A percentile compares a stretch with the other conserved stretches of the same genome.
These are phyloP conservation scores for Trichocladium antarcticum DNA, from an alignment of 495 filamentous ascomycete genomes.

Conservation along the genomic window DNA sequence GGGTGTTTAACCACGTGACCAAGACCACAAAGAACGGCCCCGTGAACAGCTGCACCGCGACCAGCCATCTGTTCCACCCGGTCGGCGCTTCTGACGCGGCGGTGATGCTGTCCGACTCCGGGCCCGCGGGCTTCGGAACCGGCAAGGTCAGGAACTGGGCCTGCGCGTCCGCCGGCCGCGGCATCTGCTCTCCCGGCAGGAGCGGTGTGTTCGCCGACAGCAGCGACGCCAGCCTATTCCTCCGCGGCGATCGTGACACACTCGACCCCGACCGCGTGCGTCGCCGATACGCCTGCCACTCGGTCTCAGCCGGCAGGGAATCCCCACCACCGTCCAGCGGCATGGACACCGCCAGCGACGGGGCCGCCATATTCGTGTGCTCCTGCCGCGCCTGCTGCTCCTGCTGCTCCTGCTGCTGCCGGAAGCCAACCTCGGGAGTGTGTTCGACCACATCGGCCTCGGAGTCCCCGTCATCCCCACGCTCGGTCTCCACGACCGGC, in stretches of 20 bases:
- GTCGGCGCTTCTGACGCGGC: conserved; percentile 25
- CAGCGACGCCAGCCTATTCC: conserved; percentile 8
- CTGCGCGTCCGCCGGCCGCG: not conserved
- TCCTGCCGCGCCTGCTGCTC: too few species aligned
- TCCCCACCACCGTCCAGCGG: conserved; percentile 10
- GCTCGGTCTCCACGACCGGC: conserved; percentile 68
- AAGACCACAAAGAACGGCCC: conserved; percentile 75
- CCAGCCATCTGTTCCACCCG: conserved; percentile 85
- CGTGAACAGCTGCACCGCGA: conserved; percentile 72
- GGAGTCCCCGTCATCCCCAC: conserved; percentile 36
- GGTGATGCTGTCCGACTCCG: conserved; percentile 18
- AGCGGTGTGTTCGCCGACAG: not conserved
- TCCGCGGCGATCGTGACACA: conserved; percentile 8
- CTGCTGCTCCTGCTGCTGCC: too few species aligned
- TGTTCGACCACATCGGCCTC: conserved; percentile 30
- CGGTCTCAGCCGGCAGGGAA: conserved; percentile 29
- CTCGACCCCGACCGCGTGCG: conserved; percentile 31
- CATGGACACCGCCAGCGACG: conserved; percentile 20
- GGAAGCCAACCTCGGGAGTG: conserved; percentile 1
- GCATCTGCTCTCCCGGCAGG: not conserved
- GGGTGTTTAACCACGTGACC: conserved; percentile 62
- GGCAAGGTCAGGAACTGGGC: not conserved
- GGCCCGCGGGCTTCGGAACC: conserved; percentile 15
- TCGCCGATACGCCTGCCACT: conserved; percentile 45
- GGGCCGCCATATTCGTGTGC: conserved; percentile 10